These are phyloP conservation scores for Venturia pyrina DNA, from an alignment of 2,329 filamentous ascomycete genomes.

Conservation along the genomic window DNA sequence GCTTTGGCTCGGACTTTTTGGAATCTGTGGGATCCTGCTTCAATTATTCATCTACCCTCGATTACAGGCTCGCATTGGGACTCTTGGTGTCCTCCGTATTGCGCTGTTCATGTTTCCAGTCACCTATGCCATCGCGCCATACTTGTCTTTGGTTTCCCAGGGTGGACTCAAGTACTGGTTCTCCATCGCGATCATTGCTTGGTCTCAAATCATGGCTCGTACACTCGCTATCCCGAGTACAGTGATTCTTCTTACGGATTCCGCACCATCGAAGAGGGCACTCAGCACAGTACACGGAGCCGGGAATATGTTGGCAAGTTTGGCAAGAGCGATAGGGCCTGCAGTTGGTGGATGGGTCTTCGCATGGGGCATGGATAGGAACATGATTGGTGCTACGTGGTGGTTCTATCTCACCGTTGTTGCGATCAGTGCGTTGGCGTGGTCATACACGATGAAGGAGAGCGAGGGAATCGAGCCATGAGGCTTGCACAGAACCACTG, in stretches of 20 bases:
- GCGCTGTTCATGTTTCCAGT: conserved; percentile 12
- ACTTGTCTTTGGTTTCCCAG: conserved; percentile 3
- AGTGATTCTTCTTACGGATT: conserved; percentile 52
- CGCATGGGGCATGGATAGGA: conserved; percentile 35
- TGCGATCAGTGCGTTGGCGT: conserved; percentile 18
- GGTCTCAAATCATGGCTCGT: conserved; percentile 6
- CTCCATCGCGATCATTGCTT: not conserved
- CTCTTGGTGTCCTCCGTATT: conserved; percentile 28
- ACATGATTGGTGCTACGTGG: conserved; percentile 39
- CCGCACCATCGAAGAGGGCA: conserved; percentile 48
- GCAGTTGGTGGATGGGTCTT: conserved; percentile 42
- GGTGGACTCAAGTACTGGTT: conserved; percentile 7
- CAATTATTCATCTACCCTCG: conserved; percentile 56
- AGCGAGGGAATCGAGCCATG: not conserved
- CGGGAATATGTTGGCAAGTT: conserved; percentile 41
- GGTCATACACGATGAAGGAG: conserved; percentile 10
- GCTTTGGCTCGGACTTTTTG: conserved; percentile 58
- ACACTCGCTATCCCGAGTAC: conserved; percentile 41
- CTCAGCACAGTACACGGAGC: conserved; percentile 48
- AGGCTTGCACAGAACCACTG: too few species aligned
- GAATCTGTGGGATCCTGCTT: conserved; percentile 55
- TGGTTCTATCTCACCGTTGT: conserved; percentile 25
- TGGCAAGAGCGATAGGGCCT: conserved; percentile 39
- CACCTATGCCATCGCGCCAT: conserved; percentile 9
- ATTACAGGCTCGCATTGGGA: conserved; percentile 52